Percentiles rank a stretch among this genome's conserved stretches.
Evolutionary conservation across 768 basidiomycete genomes (phyloP).

Genomic region (Kwoniella botswanensis): DNA sequence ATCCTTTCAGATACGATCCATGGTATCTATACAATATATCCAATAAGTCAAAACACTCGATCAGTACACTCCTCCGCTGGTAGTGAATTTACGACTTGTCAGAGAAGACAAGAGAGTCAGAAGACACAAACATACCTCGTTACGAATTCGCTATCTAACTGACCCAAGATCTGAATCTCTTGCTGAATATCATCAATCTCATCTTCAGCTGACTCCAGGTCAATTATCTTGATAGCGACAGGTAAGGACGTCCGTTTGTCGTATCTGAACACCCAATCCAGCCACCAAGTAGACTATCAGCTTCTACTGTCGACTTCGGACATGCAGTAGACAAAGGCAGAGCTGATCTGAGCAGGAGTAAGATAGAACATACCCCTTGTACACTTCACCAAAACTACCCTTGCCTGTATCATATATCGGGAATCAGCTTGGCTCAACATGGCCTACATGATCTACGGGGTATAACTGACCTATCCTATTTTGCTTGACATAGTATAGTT

Average conservation of each 20-base stretch:
- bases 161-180: slow-evolving; percentile 96
- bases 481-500: slow-evolving; percentile 95
- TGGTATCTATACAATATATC: slow-evolving; percentile 70
- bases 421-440: slow-evolving; percentile 11
- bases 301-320: neutral
- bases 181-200: slow-evolving; percentile 99
- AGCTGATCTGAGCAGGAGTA: neutral
- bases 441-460: no score
- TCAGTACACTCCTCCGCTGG: neutral
- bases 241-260: slow-evolving; percentile 95
- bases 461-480: slow-evolving; percentile 81
- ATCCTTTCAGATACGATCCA: slow-evolving; percentile 93
- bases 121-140: slow-evolving; percentile 72
- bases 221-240: slow-evolving; percentile 99
- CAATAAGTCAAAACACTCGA: neutral
- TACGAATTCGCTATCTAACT: slow-evolving; percentile 92
- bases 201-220: slow-evolving; percentile 97
- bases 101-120: neutral
- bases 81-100: neutral
- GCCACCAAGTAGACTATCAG: neutral
- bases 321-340: neutral
- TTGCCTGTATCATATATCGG: slow-evolving; percentile 68
- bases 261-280: slow-evolving; percentile 65
- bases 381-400: slow-evolving; percentile 99
- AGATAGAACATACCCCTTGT: slow-evolving; percentile 75